These are phyloP conservation scores for Wickerhamiella nectarea DNA, from an alignment of 805 yeast species.

Conservation along the genomic window DNA sequence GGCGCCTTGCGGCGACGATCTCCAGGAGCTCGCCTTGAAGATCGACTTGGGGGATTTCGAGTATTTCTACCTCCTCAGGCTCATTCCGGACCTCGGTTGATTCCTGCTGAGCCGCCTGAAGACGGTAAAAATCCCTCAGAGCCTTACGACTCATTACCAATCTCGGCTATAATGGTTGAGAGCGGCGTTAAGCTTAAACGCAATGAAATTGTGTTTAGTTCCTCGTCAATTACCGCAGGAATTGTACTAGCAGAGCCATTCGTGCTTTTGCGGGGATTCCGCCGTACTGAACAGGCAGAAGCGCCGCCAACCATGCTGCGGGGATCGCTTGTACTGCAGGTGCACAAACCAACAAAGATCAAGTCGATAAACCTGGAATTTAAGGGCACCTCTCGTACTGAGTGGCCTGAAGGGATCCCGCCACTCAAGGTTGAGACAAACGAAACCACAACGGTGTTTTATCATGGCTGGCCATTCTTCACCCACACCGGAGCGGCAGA, in stretches of 20 bases:
- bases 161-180: neutral
- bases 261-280: constrained; percentile 72
- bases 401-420: constrained; percentile 98
- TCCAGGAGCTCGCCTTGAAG: constrained; percentile 16
- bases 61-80: constrained; percentile 18
- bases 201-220: constrained; percentile 2
- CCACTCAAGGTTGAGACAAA: constrained; percentile 58
- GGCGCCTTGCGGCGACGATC: constrained; percentile 20
- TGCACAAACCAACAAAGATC: constrained; percentile 58
- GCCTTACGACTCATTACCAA: constrained; percentile 15
- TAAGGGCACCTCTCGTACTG: constrained; percentile 62
- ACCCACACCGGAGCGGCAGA: constrained; percentile 21
- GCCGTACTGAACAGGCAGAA: constrained; percentile 43
- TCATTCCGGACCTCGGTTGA: constrained; percentile 9
- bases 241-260: constrained; percentile 56
- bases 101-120: constrained; percentile 17
- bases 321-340: constrained; percentile 60
- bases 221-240: constrained; percentile 17
- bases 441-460: constrained; percentile 53
- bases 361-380: constrained; percentile 49
- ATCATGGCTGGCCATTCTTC: constrained; percentile 89
- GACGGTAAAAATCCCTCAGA: constrained; percentile 27
- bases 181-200: constrained; percentile 2
- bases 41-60: constrained; percentile 16
- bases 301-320: constrained; percentile 69